Base-by-base conservation (phyloP, 805 yeast genomes). In the Suhomyces canberraensis region DNA sequence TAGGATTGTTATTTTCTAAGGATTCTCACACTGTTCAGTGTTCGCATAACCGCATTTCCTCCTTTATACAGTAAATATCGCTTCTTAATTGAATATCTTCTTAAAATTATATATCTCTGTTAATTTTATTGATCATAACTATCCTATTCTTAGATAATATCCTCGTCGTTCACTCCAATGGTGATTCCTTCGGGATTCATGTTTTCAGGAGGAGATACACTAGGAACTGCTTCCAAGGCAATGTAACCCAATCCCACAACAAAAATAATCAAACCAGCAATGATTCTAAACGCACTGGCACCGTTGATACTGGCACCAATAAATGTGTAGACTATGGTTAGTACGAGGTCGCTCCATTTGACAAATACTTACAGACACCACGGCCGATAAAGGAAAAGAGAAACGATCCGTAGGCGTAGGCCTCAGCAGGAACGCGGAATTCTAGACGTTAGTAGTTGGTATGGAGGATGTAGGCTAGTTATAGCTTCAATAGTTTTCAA, bases 201-300 rank as follows among this genome's bases (percentile, higher is more conserved):
- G 61, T 83, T 86, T 39, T 76, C 84, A 14, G 96, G 96, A 19
- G 89, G 83, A 36, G 84, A 81, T 28, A 86, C 67, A 42, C 84
- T 75, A 14, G 90, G 88, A 18, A 84, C 60, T 34, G 83, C 81
- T 59, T 87, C 93, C 51, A 87, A 70, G 1, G 62, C 76, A 33
- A 73, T 54, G 59, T 70, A 87, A 3, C 61, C 74, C 16, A 77
- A 53, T 19, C 95, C 96, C 16, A 79, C 58, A 2, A 77, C 27
- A 26, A 77, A 71, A n/a, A 85, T 64, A 11, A 84, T 34, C 8
- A 81, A 44, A 2, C 82, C 81, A n/a, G 77, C 64, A 29, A 85
- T 54, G 25, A 76, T 51, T 46, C 88, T 72, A 43, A 84, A 60
- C 22, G 73, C 56, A 36, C 79, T 73, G 7, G 76, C 81, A 36